phyloP scores from a whole-genome alignment of 2,329 filamentous ascomycete species.

The Penicillium thymicola region DNA sequence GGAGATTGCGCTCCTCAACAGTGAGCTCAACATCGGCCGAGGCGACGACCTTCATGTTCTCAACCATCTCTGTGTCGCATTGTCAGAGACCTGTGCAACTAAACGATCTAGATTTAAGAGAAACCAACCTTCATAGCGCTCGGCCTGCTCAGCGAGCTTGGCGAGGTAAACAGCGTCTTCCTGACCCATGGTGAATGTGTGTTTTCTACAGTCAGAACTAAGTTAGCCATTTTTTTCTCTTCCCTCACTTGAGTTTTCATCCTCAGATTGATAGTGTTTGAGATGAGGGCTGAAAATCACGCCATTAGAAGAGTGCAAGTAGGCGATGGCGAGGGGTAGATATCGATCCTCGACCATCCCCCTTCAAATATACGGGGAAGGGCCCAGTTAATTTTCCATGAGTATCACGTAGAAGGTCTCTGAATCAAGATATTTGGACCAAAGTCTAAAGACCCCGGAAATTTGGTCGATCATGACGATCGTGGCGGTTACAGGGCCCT shows the following conservation, averaged over 20 bases:
- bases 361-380: constrained; percentile 2
- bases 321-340: constrained; percentile 24
- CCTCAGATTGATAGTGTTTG: constrained; percentile 1
- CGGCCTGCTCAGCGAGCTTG: constrained; percentile 99
- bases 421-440: not conserved
- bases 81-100: constrained; percentile 1
- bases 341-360: not conserved
- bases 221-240: not conserved
- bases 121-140: constrained; percentile 93
- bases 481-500: constrained; percentile 4
- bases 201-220: constrained; percentile 26
- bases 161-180: constrained; percentile 99
- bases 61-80: constrained; percentile 79
- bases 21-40: constrained; percentile 78
- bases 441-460: not conserved
- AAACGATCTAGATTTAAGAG: constrained; percentile 14
- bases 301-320: constrained; percentile 22
- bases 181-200: constrained; percentile 81
- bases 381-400: not conserved
- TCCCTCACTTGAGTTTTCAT: not conserved
- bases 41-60: constrained; percentile 99
- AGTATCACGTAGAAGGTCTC: constrained; percentile 1
- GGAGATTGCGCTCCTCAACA: constrained; percentile 95
- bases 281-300: constrained; percentile 17
- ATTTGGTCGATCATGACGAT: constrained; percentile 14